phyloP scores from a whole-genome alignment of 495 filamentous ascomycete species.

The Aspergillus hancockii region DNA sequence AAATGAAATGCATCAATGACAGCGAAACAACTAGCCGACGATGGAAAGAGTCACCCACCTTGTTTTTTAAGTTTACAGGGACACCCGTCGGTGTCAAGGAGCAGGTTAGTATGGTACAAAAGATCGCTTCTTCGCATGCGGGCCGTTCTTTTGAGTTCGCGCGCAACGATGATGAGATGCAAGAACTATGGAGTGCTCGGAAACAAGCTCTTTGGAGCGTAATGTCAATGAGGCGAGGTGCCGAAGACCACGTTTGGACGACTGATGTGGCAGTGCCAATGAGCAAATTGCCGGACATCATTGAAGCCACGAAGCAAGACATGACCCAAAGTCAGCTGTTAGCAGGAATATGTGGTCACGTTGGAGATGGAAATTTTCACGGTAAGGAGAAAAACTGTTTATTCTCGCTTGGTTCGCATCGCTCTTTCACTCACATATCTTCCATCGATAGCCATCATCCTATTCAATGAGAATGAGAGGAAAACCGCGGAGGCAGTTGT shows the following conservation, averaged over 20 bases:
- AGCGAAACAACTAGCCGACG: conserved; percentile 52
- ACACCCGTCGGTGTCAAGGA: conserved; percentile 59
- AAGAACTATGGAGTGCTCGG: conserved; percentile 62
- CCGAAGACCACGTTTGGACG: conserved; percentile 63
- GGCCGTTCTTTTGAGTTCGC: conserved; percentile 62
- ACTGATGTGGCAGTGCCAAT: conserved; percentile 70
- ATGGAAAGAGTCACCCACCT: conserved; percentile 63
- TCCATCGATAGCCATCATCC: conserved; percentile 45
- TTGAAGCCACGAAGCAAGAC: conserved; percentile 62
- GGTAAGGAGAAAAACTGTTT: conserved; percentile 33
- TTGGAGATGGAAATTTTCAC: conserved; percentile 69
- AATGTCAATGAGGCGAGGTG: conserved; percentile 55
- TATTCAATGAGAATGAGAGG: conserved; percentile 53
- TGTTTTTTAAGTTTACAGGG: conserved; percentile 70
- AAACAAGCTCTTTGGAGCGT: conserved; percentile 63
- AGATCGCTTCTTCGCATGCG: conserved; percentile 50
- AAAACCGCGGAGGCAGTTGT: conserved; percentile 44
- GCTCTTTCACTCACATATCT: conserved; percentile 5
- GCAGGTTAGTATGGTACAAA: conserved; percentile 58
- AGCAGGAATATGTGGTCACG: conserved; percentile 66
- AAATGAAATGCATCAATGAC: conserved; percentile 67
- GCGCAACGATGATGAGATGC: conserved; percentile 53
- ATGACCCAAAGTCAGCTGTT: conserved; percentile 56
- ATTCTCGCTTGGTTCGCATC: too few species aligned
- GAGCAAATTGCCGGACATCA: conserved; percentile 60